These are phyloP conservation scores for Castanea sativa DNA, from an alignment of 306 rosid genomes.

Conservation along the genomic window DNA sequence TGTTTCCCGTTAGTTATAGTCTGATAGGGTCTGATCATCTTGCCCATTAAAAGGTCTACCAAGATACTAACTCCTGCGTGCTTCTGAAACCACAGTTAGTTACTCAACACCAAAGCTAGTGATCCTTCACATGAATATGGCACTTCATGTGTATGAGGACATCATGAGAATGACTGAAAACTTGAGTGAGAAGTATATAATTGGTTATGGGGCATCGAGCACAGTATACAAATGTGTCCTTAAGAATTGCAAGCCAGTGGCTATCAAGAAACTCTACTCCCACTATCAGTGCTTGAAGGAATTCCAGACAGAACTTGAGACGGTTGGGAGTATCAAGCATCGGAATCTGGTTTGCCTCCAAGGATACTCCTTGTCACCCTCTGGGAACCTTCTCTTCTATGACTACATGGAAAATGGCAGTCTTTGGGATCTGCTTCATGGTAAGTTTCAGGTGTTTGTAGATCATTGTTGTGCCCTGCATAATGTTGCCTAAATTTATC, in stretches of 20 bases:
- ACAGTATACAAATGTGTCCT: slow-evolving; percentile 94
- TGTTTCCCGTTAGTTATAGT: not conserved
- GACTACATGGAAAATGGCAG: slow-evolving; percentile 96
- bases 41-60: not conserved
- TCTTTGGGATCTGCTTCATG: slow-evolving; percentile 95
- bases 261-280: slow-evolving; percentile 80
- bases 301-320: slow-evolving; percentile 86
- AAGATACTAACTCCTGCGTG: slow-evolving; percentile 18
- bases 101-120: slow-evolving; percentile 82
- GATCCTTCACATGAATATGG: slow-evolving; percentile 95
- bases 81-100: slow-evolving; percentile 46
- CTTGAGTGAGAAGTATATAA: slow-evolving; percentile 80
- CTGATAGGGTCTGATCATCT: not conserved
- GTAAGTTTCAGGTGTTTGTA: slow-evolving; percentile 34
- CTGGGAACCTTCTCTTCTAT: slow-evolving; percentile 92
- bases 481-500: not conserved
- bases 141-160: slow-evolving; percentile 89
- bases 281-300: slow-evolving; percentile 70
- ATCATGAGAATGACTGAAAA: slow-evolving; percentile 96
- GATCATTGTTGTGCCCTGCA: not conserved
- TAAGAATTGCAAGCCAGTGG: slow-evolving; percentile 93
- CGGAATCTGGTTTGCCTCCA: slow-evolving; percentile 91
- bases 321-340: slow-evolving; percentile 92
- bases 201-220: slow-evolving; percentile 92
- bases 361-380: slow-evolving; percentile 81